phyloP scores from a whole-genome alignment of 345 rosid genomes.

The Rubroshorea leprosula region DNA sequence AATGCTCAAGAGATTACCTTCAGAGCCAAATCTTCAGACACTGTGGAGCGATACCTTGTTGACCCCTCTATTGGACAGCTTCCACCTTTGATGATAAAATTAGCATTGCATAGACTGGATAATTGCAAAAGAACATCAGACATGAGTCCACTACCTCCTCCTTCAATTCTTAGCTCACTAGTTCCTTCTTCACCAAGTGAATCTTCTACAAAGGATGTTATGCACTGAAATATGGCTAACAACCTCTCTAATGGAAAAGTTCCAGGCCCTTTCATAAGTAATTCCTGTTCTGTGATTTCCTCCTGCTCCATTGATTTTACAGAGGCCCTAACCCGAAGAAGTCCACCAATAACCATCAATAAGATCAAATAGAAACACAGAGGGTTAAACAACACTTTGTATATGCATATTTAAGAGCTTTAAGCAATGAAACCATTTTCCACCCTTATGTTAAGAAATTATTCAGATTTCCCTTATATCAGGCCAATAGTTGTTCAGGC shows the following conservation, averaged over 20 bases:
- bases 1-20: slow-evolving; percentile 51
- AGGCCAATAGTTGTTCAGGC: neutral
- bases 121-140: slow-evolving; percentile 67
- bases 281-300: slow-evolving; percentile 76
- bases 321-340: slow-evolving; percentile 52
- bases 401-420: too few species aligned
- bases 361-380: slow-evolving; percentile 7
- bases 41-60: slow-evolving; percentile 63
- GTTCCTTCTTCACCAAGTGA: slow-evolving; percentile 34
- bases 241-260: slow-evolving; percentile 86
- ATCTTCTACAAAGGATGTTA: slow-evolving; percentile 55
- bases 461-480: neutral
- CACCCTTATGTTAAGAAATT: too few species aligned
- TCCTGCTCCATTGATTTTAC: slow-evolving; percentile 62
- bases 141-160: slow-evolving; percentile 37
- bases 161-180: slow-evolving; percentile 27
- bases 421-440: neutral
- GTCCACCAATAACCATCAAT: neutral
- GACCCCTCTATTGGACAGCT: slow-evolving; percentile 84
- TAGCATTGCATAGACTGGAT: slow-evolving; percentile 79
- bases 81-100: slow-evolving; percentile 69
- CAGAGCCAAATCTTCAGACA: slow-evolving; percentile 66
- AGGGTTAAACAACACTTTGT: neutral
- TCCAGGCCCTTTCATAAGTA: slow-evolving; percentile 81
- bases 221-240: slow-evolving; percentile 81